Conservation (phyloP, 768 basidiomycete genomes). For the Calocera viscosa region DNA sequence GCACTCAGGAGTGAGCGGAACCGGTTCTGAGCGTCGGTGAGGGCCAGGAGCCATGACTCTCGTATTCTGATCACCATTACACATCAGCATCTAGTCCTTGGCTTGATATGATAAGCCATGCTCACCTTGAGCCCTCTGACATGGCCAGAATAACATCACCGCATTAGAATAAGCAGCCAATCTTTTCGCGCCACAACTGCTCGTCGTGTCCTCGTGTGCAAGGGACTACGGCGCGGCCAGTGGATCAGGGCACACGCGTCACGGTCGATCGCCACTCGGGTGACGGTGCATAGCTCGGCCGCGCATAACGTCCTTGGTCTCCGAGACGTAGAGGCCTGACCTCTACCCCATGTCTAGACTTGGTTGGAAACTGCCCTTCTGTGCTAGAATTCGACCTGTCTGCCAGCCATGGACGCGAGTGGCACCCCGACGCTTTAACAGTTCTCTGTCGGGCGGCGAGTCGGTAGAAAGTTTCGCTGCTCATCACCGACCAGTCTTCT, state of each 20-base stretch:
- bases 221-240: too few relatives aligned
- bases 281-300: not conserved
- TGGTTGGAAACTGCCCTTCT: not conserved
- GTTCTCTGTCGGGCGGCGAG: not conserved
- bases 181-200: not conserved
- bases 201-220: not conserved
- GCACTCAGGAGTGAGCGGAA: slow-evolving; percentile 70
- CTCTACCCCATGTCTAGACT: slow-evolving; percentile 7
- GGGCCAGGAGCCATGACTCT: slow-evolving; percentile 67
- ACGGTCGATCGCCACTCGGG: not conserved
- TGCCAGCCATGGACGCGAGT: not conserved
- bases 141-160: slow-evolving; percentile 5
- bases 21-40: slow-evolving; percentile 59
- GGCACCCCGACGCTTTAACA: not conserved
- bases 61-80: slow-evolving; percentile 42
- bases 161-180: not conserved
- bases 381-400: slow-evolving; percentile 4
- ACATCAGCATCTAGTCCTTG: not conserved
- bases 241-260: not conserved
- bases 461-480: not conserved
- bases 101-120: not conserved
- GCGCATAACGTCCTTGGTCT: not conserved
- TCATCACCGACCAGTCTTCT: not conserved
- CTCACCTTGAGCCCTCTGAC: slow-evolving; percentile 6
- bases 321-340: not conserved